Evolutionary conservation across 1,284 basidiomycete genomes (phyloP).

Genomic region (Fomitiporia mediterranea): DNA sequence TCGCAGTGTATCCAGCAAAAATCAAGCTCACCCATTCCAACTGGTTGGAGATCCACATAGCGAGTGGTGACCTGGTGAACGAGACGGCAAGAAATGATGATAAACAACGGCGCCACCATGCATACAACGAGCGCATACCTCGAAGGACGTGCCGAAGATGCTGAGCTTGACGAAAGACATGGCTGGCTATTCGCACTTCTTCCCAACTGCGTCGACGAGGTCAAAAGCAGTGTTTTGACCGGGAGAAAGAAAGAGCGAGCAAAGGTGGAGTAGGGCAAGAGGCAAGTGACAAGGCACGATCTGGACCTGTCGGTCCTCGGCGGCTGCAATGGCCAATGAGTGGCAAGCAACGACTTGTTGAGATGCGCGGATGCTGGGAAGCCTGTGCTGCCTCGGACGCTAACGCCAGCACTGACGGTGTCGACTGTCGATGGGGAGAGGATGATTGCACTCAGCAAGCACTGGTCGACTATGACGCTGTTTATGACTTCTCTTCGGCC

Average conservation of each 20-base stretch:
- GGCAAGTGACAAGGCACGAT: background rate
- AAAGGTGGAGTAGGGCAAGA: background rate
- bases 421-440: background rate
- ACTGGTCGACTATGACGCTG: background rate
- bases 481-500: background rate
- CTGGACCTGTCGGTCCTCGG: background rate
- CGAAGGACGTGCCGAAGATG: conserved; percentile 96
- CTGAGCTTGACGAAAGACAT: conserved; percentile 97
- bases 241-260: conserved; percentile 1
- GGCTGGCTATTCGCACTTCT: background rate
- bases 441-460: background rate
- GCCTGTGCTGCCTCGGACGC: background rate
- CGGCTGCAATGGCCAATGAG: background rate
- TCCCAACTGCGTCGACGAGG: background rate
- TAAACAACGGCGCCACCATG: conserved; percentile 6
- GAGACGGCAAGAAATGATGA: conserved; percentile 9
- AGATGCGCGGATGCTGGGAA: background rate
- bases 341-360: conserved; percentile 2
- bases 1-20: conserved; percentile 19
- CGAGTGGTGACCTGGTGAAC: conserved; percentile 84
- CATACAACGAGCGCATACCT: conserved; percentile 44
- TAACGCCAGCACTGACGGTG: background rate
- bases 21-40: conserved; percentile 86
- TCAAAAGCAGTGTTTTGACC: background rate
- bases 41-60: conserved; percentile 99